Evolutionary conservation across 148 eudicot species (phyloP).

Genomic region (Heliamphora exappendiculata): DNA sequence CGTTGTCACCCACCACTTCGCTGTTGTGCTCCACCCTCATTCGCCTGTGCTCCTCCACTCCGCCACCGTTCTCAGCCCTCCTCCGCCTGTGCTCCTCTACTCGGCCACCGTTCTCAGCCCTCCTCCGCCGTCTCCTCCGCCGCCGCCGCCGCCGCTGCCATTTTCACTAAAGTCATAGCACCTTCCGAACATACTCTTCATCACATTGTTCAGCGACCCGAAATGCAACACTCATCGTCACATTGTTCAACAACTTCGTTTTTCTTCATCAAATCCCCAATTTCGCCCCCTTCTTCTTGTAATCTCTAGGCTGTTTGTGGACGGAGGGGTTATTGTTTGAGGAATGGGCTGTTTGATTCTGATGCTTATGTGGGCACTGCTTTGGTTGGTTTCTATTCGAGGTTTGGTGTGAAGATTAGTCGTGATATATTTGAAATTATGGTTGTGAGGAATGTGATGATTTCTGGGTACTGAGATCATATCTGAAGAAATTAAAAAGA

Average conservation of each 20-base stretch:
- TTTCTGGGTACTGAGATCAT: conserved; percentile 36
- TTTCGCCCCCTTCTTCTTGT: conserved; percentile 41
- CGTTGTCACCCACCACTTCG: conserved; percentile 23
- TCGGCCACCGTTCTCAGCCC: too few species aligned
- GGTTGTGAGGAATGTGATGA: conserved; percentile 34
- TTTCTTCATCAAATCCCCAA: conserved; percentile 34
- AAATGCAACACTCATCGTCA: conserved; percentile 54
- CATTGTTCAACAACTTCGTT: conserved; percentile 39
- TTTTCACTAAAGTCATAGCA: conserved; percentile 26
- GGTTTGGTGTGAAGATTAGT: conserved; percentile 26
- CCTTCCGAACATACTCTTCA: conserved; percentile 81
- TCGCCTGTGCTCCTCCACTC: conserved; percentile 49
- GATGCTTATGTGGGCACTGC: conserved; percentile 37
- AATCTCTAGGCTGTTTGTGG: too few species aligned
- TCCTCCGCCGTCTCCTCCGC: conserved; percentile 68
- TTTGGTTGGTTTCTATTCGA: conserved; percentile 38
- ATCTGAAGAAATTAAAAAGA: too few species aligned
- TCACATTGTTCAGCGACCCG: conserved; percentile 78
- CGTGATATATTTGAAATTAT: conserved; percentile 29
- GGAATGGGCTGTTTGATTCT: conserved; percentile 36
- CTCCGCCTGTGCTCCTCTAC: too few species aligned
- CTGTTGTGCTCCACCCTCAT: conserved; percentile 14
- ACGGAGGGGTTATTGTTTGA: conserved; percentile 51
- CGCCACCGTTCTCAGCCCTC: too few species aligned
- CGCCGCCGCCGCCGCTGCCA: conserved; percentile 31